Base-by-base conservation (phyloP, 257 asterid species). In the Nicotiana tomentosiformis region DNA sequence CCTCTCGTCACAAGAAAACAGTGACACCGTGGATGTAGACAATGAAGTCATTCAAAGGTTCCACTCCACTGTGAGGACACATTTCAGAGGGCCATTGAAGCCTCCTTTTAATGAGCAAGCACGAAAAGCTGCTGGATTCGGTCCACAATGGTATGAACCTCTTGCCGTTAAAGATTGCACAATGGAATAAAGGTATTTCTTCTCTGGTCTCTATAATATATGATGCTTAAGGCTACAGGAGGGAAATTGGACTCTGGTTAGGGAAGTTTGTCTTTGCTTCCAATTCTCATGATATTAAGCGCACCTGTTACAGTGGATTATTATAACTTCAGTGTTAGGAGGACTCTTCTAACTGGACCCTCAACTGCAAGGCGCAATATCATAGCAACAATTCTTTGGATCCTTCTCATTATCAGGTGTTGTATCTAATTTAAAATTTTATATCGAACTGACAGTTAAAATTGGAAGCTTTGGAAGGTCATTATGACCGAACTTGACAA, bases 91-190 rank as follows among this genome's bases (percentile, higher is more conserved):
- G 57, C 98, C 99, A 20, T 83, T 96, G 66, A 96, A 96, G 88
- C 97, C 95, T 56, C 98, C 99, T 74, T 96, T 96, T 85, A 96
- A 96, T 16, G 95, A 91, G 90, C 87, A 86, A 66, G 99, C 99
- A 49, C 88, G 99, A 91, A 84, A 56, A 82, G 95, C 97, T 70
- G 97, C 99, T 77, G 98, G 99, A 39, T 96, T 93, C 72, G 96
- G 92, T 56, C 95, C 97, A 86, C 92, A 89, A 81, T 96, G 99
- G 99, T 96, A 96, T 82, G 91, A 92, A 81, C 97, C 99, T 83
- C 97, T 94, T 83, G 97, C 97, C 80, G 86, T 89, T 83, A 95
- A 94, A 87, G 86, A 81, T 26, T 51, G 15, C 62, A 26, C 64
- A 76, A 39, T 16, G 4, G 3, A 15, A 51, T 76, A 43, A 76